These are phyloP conservation scores for Neoboletus subvelutipes DNA, from an alignment of 768 basidiomycete genomes.

Conservation along the genomic window DNA sequence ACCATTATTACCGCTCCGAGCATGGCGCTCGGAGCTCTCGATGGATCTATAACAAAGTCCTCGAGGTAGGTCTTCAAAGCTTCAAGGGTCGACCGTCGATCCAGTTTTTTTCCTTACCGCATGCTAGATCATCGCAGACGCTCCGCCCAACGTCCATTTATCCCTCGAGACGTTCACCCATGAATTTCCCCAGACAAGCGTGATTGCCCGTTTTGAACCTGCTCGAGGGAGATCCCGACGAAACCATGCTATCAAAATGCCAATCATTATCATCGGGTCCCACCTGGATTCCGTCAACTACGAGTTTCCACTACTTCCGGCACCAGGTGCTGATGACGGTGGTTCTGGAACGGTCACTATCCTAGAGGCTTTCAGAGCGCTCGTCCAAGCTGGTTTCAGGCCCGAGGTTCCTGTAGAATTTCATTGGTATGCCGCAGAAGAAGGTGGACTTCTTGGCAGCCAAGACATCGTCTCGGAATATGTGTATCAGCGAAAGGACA, in stretches of 20 bases:
- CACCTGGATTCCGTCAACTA: slow-evolving; percentile 46
- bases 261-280: slow-evolving; percentile 39
- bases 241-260: slow-evolving; percentile 11
- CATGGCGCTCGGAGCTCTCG: slow-evolving; percentile 39
- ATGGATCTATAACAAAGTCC: slow-evolving; percentile 34
- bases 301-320: slow-evolving; percentile 40
- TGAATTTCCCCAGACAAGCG: slow-evolving; percentile 21
- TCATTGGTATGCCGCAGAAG: slow-evolving; percentile 85
- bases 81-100: no score
- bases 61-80: background rate
- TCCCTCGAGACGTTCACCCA: no score
- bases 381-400: slow-evolving; percentile 66
- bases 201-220: slow-evolving; percentile 30
- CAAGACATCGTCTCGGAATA: slow-evolving; percentile 54
- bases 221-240: background rate
- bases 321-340: slow-evolving; percentile 52
- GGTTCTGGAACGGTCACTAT: slow-evolving; percentile 75
- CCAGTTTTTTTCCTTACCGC: background rate
- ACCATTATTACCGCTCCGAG: slow-evolving; percentile 21
- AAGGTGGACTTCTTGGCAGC: slow-evolving; percentile 25
- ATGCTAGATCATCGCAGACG: slow-evolving; percentile 9
- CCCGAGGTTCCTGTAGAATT: slow-evolving; percentile 71
- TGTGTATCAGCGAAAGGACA: slow-evolving; percentile 42
- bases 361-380: slow-evolving; percentile 70
- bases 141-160: slow-evolving; percentile 11